Percentiles rank a stretch among this genome's conserved stretches.
These are phyloP conservation scores for Apophysomyces sp. DNA, from an alignment of 371 early-diverging fungal species.

Conservation along the genomic window DNA sequence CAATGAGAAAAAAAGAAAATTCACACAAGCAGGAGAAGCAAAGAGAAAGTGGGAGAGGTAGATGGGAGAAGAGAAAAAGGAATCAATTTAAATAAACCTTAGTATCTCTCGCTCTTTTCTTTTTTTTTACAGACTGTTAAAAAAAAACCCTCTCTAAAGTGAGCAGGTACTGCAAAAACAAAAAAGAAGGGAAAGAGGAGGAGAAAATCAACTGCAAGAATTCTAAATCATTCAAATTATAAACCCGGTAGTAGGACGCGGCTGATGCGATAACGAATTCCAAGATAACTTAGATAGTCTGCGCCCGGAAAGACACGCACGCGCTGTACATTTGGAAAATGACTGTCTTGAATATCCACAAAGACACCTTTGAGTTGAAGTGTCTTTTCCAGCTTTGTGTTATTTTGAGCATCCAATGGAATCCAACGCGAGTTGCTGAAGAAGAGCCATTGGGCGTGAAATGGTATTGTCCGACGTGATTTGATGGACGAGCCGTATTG, in stretches of 20 bases:
- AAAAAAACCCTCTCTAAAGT: no score
- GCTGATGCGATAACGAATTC: constrained; percentile 25
- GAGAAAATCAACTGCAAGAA: background rate
- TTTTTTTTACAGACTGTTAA: no score
- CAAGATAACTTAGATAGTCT: constrained; percentile 25
- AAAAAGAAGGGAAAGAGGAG: background rate
- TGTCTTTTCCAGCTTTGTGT: constrained; percentile 18
- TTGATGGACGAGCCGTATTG: background rate
- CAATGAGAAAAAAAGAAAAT: no score
- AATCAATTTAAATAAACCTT: no score
- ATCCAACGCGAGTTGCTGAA: constrained; percentile 24
- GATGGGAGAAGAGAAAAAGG: no score
- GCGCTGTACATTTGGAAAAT: constrained; percentile 21
- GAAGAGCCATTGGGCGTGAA: constrained; percentile 26
- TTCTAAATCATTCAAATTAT: no score
- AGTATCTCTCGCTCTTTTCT: no score
- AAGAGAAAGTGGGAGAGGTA: no score
- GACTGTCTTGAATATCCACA: constrained; percentile 24
- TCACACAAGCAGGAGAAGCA: no score
- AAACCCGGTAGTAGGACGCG: constrained; percentile 18
- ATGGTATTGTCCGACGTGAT: background rate
- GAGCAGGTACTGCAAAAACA: background rate
- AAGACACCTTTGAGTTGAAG: constrained; percentile 20
- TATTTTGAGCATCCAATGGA: constrained; percentile 20
- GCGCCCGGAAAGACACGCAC: constrained; percentile 23